Percentiles rank a stretch among this genome's conserved stretches.
These are phyloP conservation scores for Straminergon stramineum DNA, from an alignment of 225 moss, liverwort and hornwort species.

Conservation along the genomic window DNA sequence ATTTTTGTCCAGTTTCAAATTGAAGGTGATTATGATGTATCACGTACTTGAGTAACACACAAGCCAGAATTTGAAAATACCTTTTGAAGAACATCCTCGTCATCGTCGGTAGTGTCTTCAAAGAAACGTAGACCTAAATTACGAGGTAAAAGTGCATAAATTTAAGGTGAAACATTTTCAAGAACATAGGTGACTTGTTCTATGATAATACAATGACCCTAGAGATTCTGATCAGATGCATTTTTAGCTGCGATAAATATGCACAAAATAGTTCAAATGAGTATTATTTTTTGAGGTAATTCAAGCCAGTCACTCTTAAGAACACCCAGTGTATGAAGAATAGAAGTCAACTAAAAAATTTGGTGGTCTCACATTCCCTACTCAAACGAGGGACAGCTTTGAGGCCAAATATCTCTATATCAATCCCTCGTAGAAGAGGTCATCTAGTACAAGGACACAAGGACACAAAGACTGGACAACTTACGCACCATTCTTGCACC, in stretches of 20 bases:
- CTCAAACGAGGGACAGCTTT: neutral
- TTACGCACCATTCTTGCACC: slow-evolving; percentile 75
- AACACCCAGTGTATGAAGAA: neutral
- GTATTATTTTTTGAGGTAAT: neutral
- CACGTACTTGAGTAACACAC: neutral
- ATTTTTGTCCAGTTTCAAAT: neutral
- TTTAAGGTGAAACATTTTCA: neutral
- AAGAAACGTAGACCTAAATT: slow-evolving; percentile 74
- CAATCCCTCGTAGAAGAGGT: neutral
- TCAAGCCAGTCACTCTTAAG: neutral
- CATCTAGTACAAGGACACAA: neutral
- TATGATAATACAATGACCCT: neutral
- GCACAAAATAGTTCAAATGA: neutral
- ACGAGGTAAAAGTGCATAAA: neutral
- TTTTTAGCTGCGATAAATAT: neutral
- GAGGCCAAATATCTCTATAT: neutral
- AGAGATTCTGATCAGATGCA: neutral
- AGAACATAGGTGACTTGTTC: neutral
- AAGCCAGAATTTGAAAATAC: slow-evolving; percentile 14
- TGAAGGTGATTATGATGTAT: neutral
- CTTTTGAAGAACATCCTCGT: slow-evolving; percentile 42
- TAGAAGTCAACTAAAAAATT: neutral
- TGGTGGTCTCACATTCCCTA: neutral
- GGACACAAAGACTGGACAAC: neutral
- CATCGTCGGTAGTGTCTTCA: slow-evolving; percentile 60